Evolutionary conservation across 2,329 filamentous ascomycete species (phyloP), one percentile per base, ranked within the genome.

Genomic region (Monilinia laxa): DNA sequence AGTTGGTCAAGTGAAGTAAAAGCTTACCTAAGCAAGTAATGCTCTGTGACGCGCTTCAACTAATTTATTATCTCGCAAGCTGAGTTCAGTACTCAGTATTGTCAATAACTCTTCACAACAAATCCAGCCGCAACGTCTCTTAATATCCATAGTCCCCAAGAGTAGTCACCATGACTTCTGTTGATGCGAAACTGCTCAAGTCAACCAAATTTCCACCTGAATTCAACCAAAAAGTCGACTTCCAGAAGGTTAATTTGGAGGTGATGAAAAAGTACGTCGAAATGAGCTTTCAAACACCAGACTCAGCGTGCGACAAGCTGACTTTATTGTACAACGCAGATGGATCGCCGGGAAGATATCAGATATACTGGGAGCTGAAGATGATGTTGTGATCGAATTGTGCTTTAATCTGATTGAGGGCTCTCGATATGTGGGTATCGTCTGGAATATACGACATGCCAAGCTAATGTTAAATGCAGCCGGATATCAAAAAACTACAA

Each of bases 151-250:
- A 60, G 12, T 20, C 47, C 20, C 18, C 20, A 38, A 65, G 35
- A 52, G 31, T 47, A 28, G 45, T 45, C 49, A 59, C 35, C 23
- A 95, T 95, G 92, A 89, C 90, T 65, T 90, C 87, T 71, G 92
- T 95, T 69, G 94, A 97, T 79, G 89, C 91, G 71, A 96, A 96
- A 82, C 86, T 96, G 74, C 82, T 97, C 66, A 91, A 90, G 83
- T 89, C 89, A 78, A 98, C 93, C 66, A 97, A 96, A 76, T 98
- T 97, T 71, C 95, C 95, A 56, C 85, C 89, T 10, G 93, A 97
- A 76, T 99, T 98, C 81, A 94, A 86, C 76, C 88, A 91, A 77
- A 97, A 97, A 82, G 95, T 99, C 71, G 93, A 99, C 81, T 97
- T 96, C 87, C 87, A 89, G 73, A 98, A 98, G 81, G 93, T 99